Evolutionary conservation across 768 basidiomycete genomes (phyloP).

Genomic region (Lactarius psammicola): DNA sequence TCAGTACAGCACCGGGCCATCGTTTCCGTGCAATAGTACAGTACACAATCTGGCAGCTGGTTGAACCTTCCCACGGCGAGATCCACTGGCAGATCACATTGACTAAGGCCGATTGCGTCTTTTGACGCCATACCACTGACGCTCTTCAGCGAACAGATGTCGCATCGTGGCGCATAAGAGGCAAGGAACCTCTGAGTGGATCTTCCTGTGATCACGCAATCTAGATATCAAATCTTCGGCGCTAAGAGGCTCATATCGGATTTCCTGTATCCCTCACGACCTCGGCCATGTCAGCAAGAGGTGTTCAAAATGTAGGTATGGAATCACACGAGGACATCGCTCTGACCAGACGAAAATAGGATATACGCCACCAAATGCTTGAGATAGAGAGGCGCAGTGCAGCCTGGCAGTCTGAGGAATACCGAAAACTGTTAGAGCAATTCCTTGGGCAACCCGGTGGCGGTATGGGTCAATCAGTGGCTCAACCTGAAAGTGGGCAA

Average conservation of each 20-base stretch:
- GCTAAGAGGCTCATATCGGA: not conserved
- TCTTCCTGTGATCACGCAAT: no score
- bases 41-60: conserved; percentile 55
- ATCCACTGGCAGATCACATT: conserved; percentile 30
- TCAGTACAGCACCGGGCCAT: conserved; percentile 45
- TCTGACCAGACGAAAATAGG: not conserved
- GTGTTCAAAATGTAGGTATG: no score
- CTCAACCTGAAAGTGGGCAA: not conserved
- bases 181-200: not conserved
- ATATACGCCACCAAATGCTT: not conserved
- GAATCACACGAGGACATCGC: no score
- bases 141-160: conserved; percentile 40
- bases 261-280: no score
- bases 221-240: no score
- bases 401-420: not conserved
- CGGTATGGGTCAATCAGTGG: not conserved
- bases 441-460: no score
- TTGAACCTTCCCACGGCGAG: conserved; percentile 40
- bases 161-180: conserved; percentile 13
- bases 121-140: conserved; percentile 56
- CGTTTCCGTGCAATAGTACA: conserved; percentile 54
- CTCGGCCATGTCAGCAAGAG: no score
- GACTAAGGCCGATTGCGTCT: conserved; percentile 43
- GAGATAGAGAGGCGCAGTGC: not conserved
- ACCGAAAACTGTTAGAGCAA: not conserved